These are phyloP conservation scores for Penicillium arizonense DNA, from an alignment of 495 filamentous ascomycete genomes.

Conservation along the genomic window DNA sequence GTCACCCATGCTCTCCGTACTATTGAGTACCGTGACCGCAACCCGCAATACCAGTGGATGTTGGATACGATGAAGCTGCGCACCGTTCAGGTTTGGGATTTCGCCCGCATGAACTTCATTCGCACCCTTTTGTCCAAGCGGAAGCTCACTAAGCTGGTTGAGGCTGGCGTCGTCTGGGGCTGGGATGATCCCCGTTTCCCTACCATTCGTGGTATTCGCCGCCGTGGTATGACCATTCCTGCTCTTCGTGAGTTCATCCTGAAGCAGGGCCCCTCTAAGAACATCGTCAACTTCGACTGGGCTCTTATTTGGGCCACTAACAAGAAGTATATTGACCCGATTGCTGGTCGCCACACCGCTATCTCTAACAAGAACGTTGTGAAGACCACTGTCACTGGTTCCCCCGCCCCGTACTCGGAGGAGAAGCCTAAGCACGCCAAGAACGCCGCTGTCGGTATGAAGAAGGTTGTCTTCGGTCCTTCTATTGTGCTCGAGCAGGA, in stretches of 20 bases:
- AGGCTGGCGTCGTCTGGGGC: slow-evolving; percentile 80
- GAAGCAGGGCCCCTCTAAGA: slow-evolving; percentile 85
- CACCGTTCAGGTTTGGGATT: slow-evolving; percentile 94
- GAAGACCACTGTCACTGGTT: slow-evolving; percentile 66
- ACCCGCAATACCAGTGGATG: slow-evolving; percentile 98
- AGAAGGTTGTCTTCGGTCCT: slow-evolving; percentile 75
- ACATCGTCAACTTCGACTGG: slow-evolving; percentile 91
- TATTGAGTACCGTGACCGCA: slow-evolving; percentile 96
- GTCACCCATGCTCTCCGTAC: slow-evolving; percentile 94
- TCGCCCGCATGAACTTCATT: slow-evolving; percentile 94
- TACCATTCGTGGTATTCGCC: slow-evolving; percentile 82
- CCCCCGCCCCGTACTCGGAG: slow-evolving; percentile 62
- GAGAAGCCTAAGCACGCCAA: slow-evolving; percentile 85
- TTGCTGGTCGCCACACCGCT: slow-evolving; percentile 82
- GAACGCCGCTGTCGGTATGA: slow-evolving; percentile 77
- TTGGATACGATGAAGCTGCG: slow-evolving; percentile 81
- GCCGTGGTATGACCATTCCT: slow-evolving; percentile 87
- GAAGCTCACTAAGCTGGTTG: slow-evolving; percentile 91
- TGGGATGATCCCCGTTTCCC: slow-evolving; percentile 97
- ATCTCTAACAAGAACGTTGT: slow-evolving; percentile 66
- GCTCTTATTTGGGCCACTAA: slow-evolving; percentile 89
- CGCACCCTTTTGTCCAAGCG: slow-evolving; percentile 88
- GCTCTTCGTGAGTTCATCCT: slow-evolving; percentile 90
- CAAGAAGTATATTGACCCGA: slow-evolving; percentile 92
- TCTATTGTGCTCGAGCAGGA: slow-evolving; percentile 79